A percentile compares a stretch with the other conserved stretches of the same genome.
phyloP scores from a whole-genome alignment of 1,284 basidiomycete species.

The Ustilago crameri region DNA sequence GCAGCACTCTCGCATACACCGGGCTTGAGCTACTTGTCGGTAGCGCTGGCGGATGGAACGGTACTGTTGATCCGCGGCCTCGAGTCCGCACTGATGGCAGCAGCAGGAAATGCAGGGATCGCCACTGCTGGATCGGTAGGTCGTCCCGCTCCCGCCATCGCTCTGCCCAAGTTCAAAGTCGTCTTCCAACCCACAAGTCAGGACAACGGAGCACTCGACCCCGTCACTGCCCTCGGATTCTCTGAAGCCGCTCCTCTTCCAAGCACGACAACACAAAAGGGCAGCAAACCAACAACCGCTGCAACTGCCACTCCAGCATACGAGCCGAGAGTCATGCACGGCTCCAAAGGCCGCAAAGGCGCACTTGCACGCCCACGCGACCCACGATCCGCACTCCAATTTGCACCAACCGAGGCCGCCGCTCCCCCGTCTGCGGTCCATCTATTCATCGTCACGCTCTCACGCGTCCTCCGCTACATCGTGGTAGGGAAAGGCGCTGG shows the following conservation, averaged over 20 bases:
- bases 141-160: slow-evolving; percentile 36
- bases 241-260: slow-evolving; percentile 70
- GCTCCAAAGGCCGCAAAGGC: slow-evolving; percentile 41
- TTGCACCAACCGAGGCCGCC: slow-evolving; percentile 10
- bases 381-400: slow-evolving; percentile 9
- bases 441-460: slow-evolving; percentile 88
- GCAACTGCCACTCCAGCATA: slow-evolving; percentile 12
- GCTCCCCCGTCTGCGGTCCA: slow-evolving; percentile 70
- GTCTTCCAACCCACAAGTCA: slow-evolving; percentile 52
- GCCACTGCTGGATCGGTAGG: slow-evolving; percentile 6
- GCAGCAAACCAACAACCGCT: background rate
- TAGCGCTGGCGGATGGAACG: slow-evolving; percentile 93
- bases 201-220: slow-evolving; percentile 72
- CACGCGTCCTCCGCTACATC: slow-evolving; percentile 80
- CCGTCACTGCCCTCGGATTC: slow-evolving; percentile 91
- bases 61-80: slow-evolving; percentile 90
- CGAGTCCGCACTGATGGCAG: slow-evolving; percentile 79
- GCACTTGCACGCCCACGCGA: slow-evolving; percentile 29
- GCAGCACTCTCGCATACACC: slow-evolving; percentile 83
- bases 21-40: slow-evolving; percentile 84
- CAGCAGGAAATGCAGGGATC: slow-evolving; percentile 45
- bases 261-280: slow-evolving; percentile 3
- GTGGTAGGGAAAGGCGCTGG: slow-evolving; percentile 80
- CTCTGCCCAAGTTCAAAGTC: slow-evolving; percentile 66
- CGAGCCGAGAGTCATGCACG: slow-evolving; percentile 31